Percentiles rank a stretch among this genome's conserved stretches.
phyloP scores from a whole-genome alignment of 2,329 filamentous ascomycete species.

The Trichoderma asperellum region DNA sequence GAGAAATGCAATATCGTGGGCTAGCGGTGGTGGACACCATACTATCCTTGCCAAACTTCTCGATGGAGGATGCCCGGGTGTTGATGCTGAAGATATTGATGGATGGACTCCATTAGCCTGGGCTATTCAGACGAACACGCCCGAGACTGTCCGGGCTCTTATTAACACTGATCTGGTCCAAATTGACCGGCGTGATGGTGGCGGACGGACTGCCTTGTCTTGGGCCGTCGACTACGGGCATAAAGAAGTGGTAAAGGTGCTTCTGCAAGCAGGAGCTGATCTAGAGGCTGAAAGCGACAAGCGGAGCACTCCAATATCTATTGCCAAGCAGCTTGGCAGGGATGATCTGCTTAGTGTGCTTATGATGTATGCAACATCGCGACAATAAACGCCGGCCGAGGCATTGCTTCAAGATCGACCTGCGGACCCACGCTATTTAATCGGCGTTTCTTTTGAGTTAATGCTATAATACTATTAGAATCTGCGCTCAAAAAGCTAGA shows the following conservation, averaged over 20 bases:
- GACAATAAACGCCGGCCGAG: neutral
- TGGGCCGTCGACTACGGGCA: slow-evolving; percentile 44
- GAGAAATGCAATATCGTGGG: no score
- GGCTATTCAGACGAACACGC: neutral
- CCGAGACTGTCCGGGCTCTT: neutral
- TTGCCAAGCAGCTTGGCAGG: no score
- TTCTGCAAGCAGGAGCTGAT: no score
- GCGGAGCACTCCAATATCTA: no score
- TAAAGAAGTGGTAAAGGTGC: neutral
- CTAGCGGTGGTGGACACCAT: no score
- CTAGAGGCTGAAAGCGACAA: no score
- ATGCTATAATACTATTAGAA: neutral
- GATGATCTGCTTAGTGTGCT: no score
- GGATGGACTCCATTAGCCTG: neutral
- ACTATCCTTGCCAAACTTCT: no score
- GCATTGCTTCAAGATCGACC: neutral
- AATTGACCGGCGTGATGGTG: slow-evolving; percentile 34
- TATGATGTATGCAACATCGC: no score
- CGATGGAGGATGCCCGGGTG: no score
- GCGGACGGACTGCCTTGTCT: slow-evolving; percentile 40
- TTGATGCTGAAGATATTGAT: no score
- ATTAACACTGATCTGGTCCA: slow-evolving; percentile 27
- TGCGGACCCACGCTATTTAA: neutral
- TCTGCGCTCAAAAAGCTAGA: neutral
- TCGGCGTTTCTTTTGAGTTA: neutral